phyloP scores from a whole-genome alignment of 805 yeast genomes.

The Zygotorulaspora danielsina region DNA sequence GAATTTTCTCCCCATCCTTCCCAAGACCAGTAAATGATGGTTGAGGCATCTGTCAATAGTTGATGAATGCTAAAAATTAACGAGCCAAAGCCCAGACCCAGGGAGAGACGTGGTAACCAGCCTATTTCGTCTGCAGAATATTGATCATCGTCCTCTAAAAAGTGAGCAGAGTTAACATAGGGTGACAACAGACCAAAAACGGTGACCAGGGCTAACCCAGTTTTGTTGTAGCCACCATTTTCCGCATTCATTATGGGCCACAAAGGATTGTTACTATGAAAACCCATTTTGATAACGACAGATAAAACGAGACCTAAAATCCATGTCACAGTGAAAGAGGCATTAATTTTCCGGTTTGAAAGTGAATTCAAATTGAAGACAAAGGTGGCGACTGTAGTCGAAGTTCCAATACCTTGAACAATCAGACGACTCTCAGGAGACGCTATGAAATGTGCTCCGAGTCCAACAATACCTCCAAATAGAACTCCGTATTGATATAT shows the following conservation, averaged over 20 bases:
- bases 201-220: conserved; percentile 46
- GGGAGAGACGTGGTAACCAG: conserved; percentile 18
- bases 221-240: conserved; percentile 81
- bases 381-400: conserved; percentile 57
- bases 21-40: conserved; percentile 94
- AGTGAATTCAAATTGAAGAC: conserved; percentile 48
- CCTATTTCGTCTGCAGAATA: background rate
- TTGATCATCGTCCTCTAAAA: conserved; percentile 17
- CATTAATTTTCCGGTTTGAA: conserved; percentile 28
- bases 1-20: conserved; percentile 85
- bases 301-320: conserved; percentile 67
- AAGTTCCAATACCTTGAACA: conserved; percentile 60
- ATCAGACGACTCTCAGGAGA: conserved; percentile 70
- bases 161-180: conserved; percentile 25
- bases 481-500: conserved; percentile 33
- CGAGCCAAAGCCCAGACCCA: conserved; percentile 69
- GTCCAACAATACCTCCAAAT: conserved; percentile 56
- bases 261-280: conserved; percentile 83
- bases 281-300: conserved; percentile 67
- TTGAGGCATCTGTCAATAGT: conserved; percentile 75
- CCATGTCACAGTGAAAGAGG: conserved; percentile 26
- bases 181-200: conserved; percentile 63
- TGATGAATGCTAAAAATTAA: conserved; percentile 68
- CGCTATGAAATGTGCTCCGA: conserved; percentile 67
- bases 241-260: conserved; percentile 90